A percentile compares a stretch with the other conserved stretches of the same genome.
phyloP scores from a whole-genome alignment of 129 eudicot genomes.

The Arctium lappa region DNA sequence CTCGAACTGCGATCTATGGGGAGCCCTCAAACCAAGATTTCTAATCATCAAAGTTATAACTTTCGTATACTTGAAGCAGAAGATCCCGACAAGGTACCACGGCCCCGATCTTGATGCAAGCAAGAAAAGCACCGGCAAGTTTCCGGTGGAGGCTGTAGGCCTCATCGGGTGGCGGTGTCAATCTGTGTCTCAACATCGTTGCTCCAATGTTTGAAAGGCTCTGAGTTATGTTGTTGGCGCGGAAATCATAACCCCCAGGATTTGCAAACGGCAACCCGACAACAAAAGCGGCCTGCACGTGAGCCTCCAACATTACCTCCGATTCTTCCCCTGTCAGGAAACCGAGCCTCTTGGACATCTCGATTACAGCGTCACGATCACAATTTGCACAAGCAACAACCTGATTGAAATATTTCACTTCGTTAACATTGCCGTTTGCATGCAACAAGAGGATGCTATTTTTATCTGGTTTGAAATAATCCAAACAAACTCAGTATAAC shows the following conservation, averaged over 20 bases:
- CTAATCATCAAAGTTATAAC: conserved; percentile 54
- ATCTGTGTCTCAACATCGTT: conserved; percentile 86
- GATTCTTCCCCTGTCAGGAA: conserved; percentile 81
- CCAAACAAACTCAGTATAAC: background rate
- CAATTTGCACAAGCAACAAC: conserved; percentile 81
- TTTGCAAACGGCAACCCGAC: conserved; percentile 88
- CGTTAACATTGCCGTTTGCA: background rate
- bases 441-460: background rate
- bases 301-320: conserved; percentile 88
- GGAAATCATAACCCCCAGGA: conserved; percentile 75
- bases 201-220: conserved; percentile 82
- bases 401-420: conserved; percentile 31
- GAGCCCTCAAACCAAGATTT: background rate
- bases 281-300: conserved; percentile 87
- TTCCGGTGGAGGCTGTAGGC: conserved; percentile 92
- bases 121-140: conserved; percentile 96
- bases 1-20: background rate
- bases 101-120: conserved; percentile 91
- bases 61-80: conserved; percentile 63
- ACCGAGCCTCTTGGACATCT: conserved; percentile 91
- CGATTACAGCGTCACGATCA: conserved; percentile 59
- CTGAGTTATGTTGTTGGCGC: conserved; percentile 69
- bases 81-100: conserved; percentile 84
- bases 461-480: background rate
- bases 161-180: conserved; percentile 98